Percentiles rank a stretch among this genome's conserved stretches.
Evolutionary conservation across 768 basidiomycete genomes (phyloP).

Genomic region (Naganishia friedmannii): DNA sequence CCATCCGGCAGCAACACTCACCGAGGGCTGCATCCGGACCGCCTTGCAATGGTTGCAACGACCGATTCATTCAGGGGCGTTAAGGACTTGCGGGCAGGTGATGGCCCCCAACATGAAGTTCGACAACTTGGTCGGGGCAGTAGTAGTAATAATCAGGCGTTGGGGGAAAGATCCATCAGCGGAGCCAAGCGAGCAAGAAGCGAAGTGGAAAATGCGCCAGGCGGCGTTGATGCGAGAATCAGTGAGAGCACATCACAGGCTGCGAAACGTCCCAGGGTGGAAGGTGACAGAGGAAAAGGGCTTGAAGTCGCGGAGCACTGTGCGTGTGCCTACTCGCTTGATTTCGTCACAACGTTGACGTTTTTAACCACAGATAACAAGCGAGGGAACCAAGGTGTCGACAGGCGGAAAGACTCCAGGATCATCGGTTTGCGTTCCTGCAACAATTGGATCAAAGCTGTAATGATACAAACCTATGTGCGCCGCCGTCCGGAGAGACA

Average conservation of each 20-base stretch:
- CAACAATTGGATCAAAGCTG: slow-evolving; percentile 99
- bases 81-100: not conserved
- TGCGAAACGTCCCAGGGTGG: not conserved
- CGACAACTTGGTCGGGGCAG: not conserved
- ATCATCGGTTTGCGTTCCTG: slow-evolving; percentile 96
- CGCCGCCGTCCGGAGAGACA: slow-evolving; percentile 63
- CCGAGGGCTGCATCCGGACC: not conserved
- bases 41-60: too few species aligned
- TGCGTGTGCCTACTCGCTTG: not conserved
- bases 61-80: not conserved
- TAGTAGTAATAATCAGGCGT: slow-evolving; percentile 1
- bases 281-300: not conserved
- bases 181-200: slow-evolving; percentile 11
- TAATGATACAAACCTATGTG: slow-evolving; percentile 85
- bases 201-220: not conserved
- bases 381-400: slow-evolving; percentile 83
- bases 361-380: slow-evolving; percentile 68
- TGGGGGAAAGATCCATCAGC: slow-evolving; percentile 9
- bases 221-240: not conserved
- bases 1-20: not conserved
- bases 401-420: slow-evolving; percentile 78
- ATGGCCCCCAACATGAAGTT: not conserved
- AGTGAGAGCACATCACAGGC: not conserved
- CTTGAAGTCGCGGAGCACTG: slow-evolving; percentile 25
- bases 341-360: not conserved